Conservation (phyloP, 345 rosid species). For the Syzygium aqueum region DNA sequence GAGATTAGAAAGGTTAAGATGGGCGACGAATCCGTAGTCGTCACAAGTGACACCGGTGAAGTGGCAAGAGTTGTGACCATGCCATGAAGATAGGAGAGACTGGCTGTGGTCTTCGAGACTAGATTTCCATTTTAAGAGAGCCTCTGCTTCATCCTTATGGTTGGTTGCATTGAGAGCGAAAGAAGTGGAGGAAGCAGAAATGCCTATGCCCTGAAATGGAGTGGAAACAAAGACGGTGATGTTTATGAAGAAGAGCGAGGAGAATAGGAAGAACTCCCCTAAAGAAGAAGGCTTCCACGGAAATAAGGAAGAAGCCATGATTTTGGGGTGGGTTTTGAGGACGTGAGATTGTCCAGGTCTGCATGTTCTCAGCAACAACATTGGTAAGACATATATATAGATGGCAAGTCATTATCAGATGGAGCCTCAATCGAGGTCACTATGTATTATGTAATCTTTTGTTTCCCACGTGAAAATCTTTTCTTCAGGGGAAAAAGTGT, state of each 20-base stretch:
- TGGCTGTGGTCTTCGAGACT: background rate
- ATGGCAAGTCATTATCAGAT: background rate
- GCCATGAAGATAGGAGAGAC: background rate
- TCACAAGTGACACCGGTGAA: background rate
- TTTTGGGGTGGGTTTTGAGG: background rate
- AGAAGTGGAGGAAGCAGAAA: background rate
- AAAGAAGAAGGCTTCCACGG: background rate
- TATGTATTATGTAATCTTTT: too few species aligned
- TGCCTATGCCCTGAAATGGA: background rate
- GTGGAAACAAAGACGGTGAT: background rate
- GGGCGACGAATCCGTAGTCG: background rate
- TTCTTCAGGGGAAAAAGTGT: too few species aligned
- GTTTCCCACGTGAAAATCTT: too few species aligned
- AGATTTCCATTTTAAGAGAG: background rate
- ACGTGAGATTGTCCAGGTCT: background rate
- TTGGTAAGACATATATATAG: background rate
- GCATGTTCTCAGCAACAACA: background rate
- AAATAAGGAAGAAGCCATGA: background rate
- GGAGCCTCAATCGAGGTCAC: background rate
- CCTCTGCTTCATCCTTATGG: background rate
- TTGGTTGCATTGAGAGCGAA: rapidly evolving
- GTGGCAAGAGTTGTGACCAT: background rate
- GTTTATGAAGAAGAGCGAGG: background rate
- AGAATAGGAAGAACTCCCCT: background rate
- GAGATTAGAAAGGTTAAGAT: background rate